Percentiles rank a stretch among this genome's conserved stretches.
These are phyloP conservation scores for Candida berthetii DNA, from an alignment of 805 yeast genomes.

Conservation along the genomic window DNA sequence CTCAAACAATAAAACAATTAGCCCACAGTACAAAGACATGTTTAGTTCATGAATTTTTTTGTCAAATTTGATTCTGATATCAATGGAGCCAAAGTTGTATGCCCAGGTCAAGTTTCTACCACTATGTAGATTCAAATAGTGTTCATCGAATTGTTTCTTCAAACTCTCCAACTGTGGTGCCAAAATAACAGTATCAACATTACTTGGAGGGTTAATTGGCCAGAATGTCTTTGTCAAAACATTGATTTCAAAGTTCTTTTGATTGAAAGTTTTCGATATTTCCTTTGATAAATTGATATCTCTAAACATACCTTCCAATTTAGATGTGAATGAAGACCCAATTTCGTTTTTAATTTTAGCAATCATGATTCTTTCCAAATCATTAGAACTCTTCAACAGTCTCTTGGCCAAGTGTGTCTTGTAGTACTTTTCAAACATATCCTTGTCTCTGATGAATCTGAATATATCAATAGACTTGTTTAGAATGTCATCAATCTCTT, in stretches of 20 bases:
- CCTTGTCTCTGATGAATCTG: slow-evolving; percentile 72
- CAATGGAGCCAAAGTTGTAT: slow-evolving; percentile 78
- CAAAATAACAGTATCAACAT: slow-evolving; percentile 25
- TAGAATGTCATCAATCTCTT: slow-evolving; percentile 39
- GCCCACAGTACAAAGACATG: slow-evolving; percentile 76
- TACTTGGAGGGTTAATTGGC: slow-evolving; percentile 46
- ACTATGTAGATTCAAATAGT: slow-evolving; percentile 42
- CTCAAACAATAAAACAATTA: slow-evolving; percentile 68
- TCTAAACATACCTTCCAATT: slow-evolving; percentile 80
- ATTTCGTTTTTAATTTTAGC: slow-evolving; percentile 65
- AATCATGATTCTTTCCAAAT: slow-evolving; percentile 65
- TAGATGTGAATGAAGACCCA: slow-evolving; percentile 74
- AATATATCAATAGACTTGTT: slow-evolving; percentile 56
- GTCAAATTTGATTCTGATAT: slow-evolving; percentile 64
- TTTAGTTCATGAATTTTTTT: slow-evolving; percentile 70
- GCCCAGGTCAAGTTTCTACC: slow-evolving; percentile 73
- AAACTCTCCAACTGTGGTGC: slow-evolving; percentile 39
- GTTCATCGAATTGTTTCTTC: slow-evolving; percentile 40
- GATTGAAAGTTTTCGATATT: slow-evolving; percentile 33
- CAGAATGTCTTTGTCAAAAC: slow-evolving; percentile 59
- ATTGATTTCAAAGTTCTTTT: slow-evolving; percentile 38
- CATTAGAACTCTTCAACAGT: slow-evolving; percentile 47
- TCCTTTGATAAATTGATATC: slow-evolving; percentile 63
- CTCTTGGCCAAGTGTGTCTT: slow-evolving; percentile 85
- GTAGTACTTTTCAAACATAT: slow-evolving; percentile 77